These are phyloP conservation scores for Colletotrichum truncatum DNA, from an alignment of 2,329 filamentous ascomycete genomes.

Conservation along the genomic window DNA sequence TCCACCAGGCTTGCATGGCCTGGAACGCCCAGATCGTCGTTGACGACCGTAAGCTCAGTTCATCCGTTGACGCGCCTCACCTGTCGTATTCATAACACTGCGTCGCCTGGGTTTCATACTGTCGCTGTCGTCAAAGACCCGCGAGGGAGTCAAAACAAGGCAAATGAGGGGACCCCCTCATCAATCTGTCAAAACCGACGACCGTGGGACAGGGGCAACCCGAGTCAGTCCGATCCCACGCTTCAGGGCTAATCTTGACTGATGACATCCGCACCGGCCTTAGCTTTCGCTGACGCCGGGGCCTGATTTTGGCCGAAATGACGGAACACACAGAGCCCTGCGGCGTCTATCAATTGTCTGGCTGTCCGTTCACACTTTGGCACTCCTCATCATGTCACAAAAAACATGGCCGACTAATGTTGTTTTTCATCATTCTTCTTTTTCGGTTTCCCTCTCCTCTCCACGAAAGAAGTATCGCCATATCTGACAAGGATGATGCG, in stretches of 20 bases:
- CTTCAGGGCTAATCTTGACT: slow-evolving; percentile 5
- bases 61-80: neutral
- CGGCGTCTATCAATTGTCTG: neutral
- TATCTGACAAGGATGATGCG: neutral
- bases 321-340: neutral
- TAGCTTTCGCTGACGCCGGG: slow-evolving; percentile 10
- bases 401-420: neutral
- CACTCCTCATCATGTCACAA: neutral
- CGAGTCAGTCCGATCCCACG: slow-evolving; percentile 19
- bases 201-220: slow-evolving; percentile 8
- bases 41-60: neutral
- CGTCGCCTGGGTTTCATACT: neutral
- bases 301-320: neutral
- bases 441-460: neutral
- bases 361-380: neutral
- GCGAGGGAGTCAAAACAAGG: slow-evolving; percentile 12
- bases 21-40: slow-evolving; percentile 19
- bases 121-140: neutral
- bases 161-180: neutral
- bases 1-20: neutral
- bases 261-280: slow-evolving; percentile 3
- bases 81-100: neutral
- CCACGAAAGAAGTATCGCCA: neutral
- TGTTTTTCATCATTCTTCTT: neutral
- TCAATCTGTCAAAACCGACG: neutral